Evolutionary conservation across 2,329 filamentous ascomycete species (phyloP).

Genomic region (Penicillium sp.): DNA sequence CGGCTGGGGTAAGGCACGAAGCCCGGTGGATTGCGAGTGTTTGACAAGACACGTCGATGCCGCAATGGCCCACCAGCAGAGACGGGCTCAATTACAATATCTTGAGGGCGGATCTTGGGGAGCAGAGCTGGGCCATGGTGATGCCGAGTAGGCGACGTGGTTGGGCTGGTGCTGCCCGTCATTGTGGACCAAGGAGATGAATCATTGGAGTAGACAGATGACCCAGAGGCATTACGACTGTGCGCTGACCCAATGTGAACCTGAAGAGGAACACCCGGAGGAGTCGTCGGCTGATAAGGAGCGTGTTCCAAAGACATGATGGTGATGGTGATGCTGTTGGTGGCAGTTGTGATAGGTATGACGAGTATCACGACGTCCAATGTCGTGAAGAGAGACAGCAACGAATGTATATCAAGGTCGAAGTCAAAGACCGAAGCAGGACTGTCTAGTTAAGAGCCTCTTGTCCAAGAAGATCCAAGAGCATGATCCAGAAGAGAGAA

Average conservation of each 20-base stretch:
- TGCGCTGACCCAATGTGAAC: slow-evolving; percentile 51
- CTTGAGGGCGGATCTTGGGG: slow-evolving; percentile 84
- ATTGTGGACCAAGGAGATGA: slow-evolving; percentile 72
- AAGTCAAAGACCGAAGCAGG: slow-evolving; percentile 29
- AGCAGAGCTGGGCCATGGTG: slow-evolving; percentile 77
- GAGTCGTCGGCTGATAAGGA: slow-evolving; percentile 53
- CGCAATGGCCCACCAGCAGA: slow-evolving; percentile 61
- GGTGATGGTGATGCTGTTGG: slow-evolving; percentile 1
- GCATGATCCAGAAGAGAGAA: slow-evolving; percentile 39
- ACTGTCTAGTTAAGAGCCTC: slow-evolving; percentile 26
- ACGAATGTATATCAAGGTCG: slow-evolving; percentile 21
- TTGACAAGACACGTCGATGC: slow-evolving; percentile 59
- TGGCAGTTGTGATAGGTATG: background rate
- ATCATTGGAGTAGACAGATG: slow-evolving; percentile 69
- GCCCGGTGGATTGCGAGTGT: slow-evolving; percentile 57
- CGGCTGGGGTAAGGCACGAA: slow-evolving; percentile 59
- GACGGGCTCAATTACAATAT: slow-evolving; percentile 73
- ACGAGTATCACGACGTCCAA: background rate
- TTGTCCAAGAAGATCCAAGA: slow-evolving; percentile 25
- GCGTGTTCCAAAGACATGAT: slow-evolving; percentile 52
- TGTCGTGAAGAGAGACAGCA: slow-evolving; percentile 21
- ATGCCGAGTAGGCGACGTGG: slow-evolving; percentile 72
- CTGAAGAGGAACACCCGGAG: slow-evolving; percentile 46
- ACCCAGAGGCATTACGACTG: slow-evolving; percentile 68
- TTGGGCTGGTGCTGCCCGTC: slow-evolving; percentile 72